Conservation (phyloP, 192 early-diverging fungal genomes). For the Coemansia javaensis region DNA sequence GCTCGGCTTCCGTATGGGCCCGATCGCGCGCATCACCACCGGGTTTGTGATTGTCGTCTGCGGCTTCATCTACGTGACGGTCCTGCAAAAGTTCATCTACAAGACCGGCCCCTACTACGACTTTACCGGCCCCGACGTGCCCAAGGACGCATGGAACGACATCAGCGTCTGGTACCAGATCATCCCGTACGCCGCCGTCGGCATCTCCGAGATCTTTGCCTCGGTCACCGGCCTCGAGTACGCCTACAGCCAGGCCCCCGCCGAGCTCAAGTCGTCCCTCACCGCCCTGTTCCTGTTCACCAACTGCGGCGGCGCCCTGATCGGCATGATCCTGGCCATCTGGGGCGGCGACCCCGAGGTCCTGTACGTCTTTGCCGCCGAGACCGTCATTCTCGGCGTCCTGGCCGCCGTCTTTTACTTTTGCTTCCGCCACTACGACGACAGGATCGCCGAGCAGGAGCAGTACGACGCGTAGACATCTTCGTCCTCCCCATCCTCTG, state of each 20-base stretch:
- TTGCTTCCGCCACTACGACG: too few relatives aligned
- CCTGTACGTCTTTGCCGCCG: too few relatives aligned
- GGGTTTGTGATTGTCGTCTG: conserved; percentile 47
- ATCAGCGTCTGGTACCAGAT: conserved; percentile 50
- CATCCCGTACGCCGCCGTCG: conserved; percentile 46
- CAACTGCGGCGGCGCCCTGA: conserved; percentile 46
- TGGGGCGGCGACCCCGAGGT: too few relatives aligned
- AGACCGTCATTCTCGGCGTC: too few relatives aligned
- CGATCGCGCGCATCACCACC: conserved; percentile 51
- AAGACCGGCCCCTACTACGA: conserved; percentile 31
- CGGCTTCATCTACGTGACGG: conserved; percentile 49
- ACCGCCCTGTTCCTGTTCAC: conserved; percentile 50
- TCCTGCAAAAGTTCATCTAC: conserved; percentile 51
- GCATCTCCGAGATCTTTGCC: conserved; percentile 54
- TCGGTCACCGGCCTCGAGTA: conserved; percentile 56
- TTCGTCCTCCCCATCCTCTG: too few relatives aligned
- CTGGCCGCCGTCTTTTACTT: too few relatives aligned
- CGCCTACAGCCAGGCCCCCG: conserved; percentile 55
- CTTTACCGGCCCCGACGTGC: conserved; percentile 18
- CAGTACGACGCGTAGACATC: too few relatives aligned
- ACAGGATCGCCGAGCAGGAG: too few relatives aligned
- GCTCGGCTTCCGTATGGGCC: conserved; percentile 31
- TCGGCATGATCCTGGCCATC: conserved; percentile 22
- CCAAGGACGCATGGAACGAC: conserved; percentile 29
- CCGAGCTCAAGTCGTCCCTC: conserved; percentile 51